These are phyloP conservation scores for Lophiostoma macrostomum DNA, from an alignment of 495 filamentous ascomycete species.

Conservation along the genomic window DNA sequence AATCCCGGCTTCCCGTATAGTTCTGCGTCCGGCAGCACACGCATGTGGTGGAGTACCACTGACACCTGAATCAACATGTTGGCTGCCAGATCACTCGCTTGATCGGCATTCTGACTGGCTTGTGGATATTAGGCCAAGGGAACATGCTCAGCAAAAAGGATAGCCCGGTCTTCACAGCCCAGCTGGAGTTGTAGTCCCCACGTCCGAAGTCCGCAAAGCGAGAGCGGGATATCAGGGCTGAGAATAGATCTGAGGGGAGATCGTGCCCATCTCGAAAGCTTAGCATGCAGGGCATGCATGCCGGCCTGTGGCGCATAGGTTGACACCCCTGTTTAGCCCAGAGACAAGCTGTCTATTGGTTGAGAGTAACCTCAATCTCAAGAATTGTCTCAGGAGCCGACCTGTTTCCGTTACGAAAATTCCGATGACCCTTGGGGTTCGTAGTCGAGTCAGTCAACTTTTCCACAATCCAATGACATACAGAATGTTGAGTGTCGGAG, in stretches of 20 bases:
- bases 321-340: too few relatives aligned
- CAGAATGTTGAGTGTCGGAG: too few relatives aligned
- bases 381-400: too few relatives aligned
- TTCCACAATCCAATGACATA: too few relatives aligned
- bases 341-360: too few relatives aligned
- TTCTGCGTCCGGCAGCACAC: background rate
- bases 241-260: background rate
- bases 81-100: slow-evolving; percentile 1
- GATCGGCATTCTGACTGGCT: slow-evolving; percentile 4
- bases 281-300: background rate
- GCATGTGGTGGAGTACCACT: background rate
- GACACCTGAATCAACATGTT: background rate
- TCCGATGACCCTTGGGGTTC: too few relatives aligned
- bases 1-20: slow-evolving; percentile 6
- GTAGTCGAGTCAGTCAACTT: too few relatives aligned
- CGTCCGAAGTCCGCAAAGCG: slow-evolving; percentile 29
- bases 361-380: too few relatives aligned
- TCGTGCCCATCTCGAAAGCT: background rate
- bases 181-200: slow-evolving; percentile 17
- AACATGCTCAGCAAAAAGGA: background rate
- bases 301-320: too few relatives aligned
- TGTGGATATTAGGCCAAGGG: background rate
- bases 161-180: background rate
- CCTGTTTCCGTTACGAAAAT: too few relatives aligned
- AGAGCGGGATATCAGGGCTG: slow-evolving; percentile 5